Percentiles rank a stretch among this genome's conserved stretches.
phyloP scores from a whole-genome alignment of 2,329 filamentous ascomycete genomes.

The Blastomyces parvus region DNA sequence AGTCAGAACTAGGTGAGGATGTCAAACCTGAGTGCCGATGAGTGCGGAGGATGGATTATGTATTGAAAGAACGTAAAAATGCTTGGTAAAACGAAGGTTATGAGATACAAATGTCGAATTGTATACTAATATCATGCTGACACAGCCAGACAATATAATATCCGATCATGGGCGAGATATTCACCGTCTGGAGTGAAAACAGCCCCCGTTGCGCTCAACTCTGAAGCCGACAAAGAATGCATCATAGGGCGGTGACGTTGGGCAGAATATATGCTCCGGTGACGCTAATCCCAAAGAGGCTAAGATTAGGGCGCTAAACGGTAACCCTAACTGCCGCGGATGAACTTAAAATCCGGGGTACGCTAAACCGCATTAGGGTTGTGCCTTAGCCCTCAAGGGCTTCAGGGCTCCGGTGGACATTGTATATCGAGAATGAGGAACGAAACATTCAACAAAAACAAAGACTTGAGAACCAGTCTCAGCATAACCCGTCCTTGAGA shows the following conservation, averaged over 20 bases:
- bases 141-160: not conserved
- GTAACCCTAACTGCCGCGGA: slow-evolving; percentile 1
- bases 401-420: no score
- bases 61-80: not conserved
- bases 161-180: not conserved
- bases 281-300: not conserved
- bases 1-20: not conserved
- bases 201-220: not conserved
- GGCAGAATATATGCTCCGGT: not conserved
- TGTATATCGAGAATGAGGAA: no score
- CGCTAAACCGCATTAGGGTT: not conserved
- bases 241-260: not conserved
- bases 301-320: not conserved
- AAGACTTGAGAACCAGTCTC: no score
- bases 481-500: no score
- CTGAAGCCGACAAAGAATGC: not conserved
- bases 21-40: not conserved
- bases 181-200: not conserved
- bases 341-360: slow-evolving; percentile 6
- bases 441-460: no score
- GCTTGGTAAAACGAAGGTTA: not conserved
- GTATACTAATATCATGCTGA: not conserved
- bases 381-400: no score
- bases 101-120: not conserved
- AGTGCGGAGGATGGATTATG: not conserved